Evolutionary conservation across 768 basidiomycete species (phyloP).

Genomic region (Trametes gibbosa): DNA sequence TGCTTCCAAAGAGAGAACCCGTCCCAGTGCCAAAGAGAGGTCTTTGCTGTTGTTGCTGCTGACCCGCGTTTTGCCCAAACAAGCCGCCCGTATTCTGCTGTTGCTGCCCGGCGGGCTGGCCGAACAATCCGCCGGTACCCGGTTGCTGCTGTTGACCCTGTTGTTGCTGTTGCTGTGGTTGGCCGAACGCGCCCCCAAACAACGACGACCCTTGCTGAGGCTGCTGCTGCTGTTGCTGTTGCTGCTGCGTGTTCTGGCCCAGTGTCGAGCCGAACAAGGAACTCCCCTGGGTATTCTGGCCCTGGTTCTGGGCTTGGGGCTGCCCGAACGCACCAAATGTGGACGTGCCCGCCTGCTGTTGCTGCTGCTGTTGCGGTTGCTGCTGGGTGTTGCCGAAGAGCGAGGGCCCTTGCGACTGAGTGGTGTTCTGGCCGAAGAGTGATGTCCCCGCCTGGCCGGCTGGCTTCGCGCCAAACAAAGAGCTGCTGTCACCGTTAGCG

Average conservation of each 20-base stretch:
- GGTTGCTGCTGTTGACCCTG: constrained; percentile 22
- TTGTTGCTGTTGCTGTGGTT: constrained; percentile 26
- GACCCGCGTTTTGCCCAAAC: constrained; percentile 30
- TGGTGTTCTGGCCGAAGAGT: constrained; percentile 18
- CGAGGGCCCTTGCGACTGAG: constrained; percentile 12
- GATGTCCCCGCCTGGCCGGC: constrained; percentile 11
- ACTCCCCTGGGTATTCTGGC: constrained; percentile 3
- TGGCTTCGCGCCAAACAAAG: constrained; percentile 13
- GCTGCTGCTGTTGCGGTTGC: constrained; percentile 13
- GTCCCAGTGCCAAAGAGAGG: constrained; percentile 9
- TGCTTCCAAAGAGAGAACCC: constrained; percentile 37
- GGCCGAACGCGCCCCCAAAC: constrained; percentile 23
- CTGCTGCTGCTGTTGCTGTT: constrained; percentile 26
- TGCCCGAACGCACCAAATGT: constrained; percentile 18
- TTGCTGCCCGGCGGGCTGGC: constrained; percentile 33
- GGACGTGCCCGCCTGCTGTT: constrained; percentile 11
- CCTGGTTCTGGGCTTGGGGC: constrained; percentile 4
- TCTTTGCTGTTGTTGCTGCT: constrained; percentile 32
- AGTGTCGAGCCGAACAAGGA: constrained; percentile 16
- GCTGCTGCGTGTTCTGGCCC: constrained; percentile 20
- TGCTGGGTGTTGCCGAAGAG: constrained; percentile 17
- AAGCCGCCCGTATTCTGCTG: constrained; percentile 25
- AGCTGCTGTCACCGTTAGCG: neutral
- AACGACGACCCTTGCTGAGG: constrained; percentile 25
- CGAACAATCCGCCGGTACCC: constrained; percentile 6